These are phyloP conservation scores for Didymella pomorum DNA, from an alignment of 2,329 filamentous ascomycete genomes.

Conservation along the genomic window DNA sequence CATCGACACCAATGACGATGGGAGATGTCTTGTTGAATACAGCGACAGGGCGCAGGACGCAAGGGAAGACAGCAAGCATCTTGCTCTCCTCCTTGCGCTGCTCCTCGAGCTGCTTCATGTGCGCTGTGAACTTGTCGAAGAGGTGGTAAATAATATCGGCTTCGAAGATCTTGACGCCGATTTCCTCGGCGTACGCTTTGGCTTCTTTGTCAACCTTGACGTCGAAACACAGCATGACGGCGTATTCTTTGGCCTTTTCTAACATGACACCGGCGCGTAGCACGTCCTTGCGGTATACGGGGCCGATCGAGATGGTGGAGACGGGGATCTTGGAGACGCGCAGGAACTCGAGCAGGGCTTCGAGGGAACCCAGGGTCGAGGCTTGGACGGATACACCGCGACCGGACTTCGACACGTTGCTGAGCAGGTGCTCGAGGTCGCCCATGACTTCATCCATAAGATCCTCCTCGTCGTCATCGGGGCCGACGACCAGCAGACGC, in stretches of 20 bases:
- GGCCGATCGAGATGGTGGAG: conserved; percentile 94
- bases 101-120: conserved; percentile 86
- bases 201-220: conserved; percentile 99
- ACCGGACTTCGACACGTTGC: conserved; percentile 88
- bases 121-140: conserved; percentile 94
- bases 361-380: conserved; percentile 94
- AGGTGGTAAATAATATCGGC: conserved; percentile 99
- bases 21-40: conserved; percentile 99
- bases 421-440: conserved; percentile 89
- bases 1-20: conserved; percentile 95
- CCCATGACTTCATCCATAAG: conserved; percentile 96
- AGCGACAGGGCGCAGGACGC: conserved; percentile 85
- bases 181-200: conserved; percentile 85
- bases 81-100: conserved; percentile 97
- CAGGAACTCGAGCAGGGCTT: conserved; percentile 95
- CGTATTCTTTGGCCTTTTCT: conserved; percentile 92
- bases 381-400: conserved; percentile 97
- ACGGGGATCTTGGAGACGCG: conserved; percentile 97
- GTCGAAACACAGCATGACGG: conserved; percentile 99
- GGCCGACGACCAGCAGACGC: conserved; percentile 89
- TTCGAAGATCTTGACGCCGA: conserved; percentile 96
- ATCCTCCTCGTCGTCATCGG: conserved; percentile 96
- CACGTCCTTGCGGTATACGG: conserved; percentile 97
- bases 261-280: conserved; percentile 94
- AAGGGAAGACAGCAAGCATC: conserved; percentile 95